These are phyloP conservation scores for Phytophthora tubulina DNA, from an alignment of 352 stramenopile species.

Conservation along the genomic window DNA sequence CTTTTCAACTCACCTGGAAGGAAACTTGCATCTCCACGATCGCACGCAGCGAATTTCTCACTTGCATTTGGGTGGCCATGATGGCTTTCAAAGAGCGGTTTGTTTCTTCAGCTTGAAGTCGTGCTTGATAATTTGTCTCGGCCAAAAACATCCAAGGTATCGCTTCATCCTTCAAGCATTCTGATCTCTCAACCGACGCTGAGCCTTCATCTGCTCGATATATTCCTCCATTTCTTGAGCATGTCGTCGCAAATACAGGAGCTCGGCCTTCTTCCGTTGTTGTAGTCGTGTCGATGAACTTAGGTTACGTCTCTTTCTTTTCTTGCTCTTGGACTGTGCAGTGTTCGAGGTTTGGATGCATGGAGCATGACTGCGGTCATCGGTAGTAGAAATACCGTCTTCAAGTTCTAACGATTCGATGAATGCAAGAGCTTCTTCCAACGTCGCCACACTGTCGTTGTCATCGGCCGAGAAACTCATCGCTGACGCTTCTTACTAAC, in stretches of 20 bases:
- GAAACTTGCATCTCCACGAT: constrained; percentile 5
- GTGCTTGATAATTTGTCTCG: background rate
- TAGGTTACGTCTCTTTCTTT: constrained; percentile 1
- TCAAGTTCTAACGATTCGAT: too few species aligned
- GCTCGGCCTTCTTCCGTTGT: constrained; percentile 4
- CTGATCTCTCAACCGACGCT: too few species aligned
- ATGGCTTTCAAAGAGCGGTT: constrained; percentile 6
- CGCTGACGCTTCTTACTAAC: too few species aligned
- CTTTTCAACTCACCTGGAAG: background rate
- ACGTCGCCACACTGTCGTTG: background rate
- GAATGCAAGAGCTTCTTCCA: background rate
- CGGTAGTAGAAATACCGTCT: too few species aligned
- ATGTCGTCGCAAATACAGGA: constrained; percentile 1
- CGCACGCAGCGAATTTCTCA: background rate
- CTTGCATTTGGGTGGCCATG: constrained; percentile 3
- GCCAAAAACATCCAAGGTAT: background rate
- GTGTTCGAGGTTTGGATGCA: too few species aligned
- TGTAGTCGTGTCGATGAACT: constrained; percentile 4
- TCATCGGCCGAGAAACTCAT: background rate
- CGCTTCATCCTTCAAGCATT: too few species aligned
- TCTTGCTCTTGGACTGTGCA: background rate
- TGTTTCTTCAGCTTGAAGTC: constrained; percentile 16
- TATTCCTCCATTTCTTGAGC: background rate
- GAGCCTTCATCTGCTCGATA: too few species aligned
- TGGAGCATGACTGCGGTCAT: too few species aligned